Evolutionary conservation across 352 stramenopile genomes (phyloP).

Genomic region (Thraustochytrium sp.): DNA sequence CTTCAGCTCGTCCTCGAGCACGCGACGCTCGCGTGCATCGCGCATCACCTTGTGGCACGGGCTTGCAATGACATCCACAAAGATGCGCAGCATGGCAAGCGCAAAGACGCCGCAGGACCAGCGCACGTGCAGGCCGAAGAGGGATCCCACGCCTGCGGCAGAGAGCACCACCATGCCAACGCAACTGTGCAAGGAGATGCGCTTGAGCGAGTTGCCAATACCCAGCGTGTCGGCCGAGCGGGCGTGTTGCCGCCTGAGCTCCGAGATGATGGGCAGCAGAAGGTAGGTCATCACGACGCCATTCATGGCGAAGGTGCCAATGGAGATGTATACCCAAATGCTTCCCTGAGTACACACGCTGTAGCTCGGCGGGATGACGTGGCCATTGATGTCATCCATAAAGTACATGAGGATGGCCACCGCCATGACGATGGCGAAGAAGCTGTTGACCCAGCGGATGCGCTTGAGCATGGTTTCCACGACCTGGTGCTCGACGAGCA

Average conservation of each 20-base stretch:
- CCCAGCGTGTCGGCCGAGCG: background rate
- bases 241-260: background rate
- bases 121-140: background rate
- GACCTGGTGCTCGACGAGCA: background rate
- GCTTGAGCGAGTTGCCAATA: background rate
- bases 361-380: background rate
- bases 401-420: background rate
- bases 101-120: background rate
- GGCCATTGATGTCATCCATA: background rate
- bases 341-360: background rate
- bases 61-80: background rate
- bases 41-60: background rate
- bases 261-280: background rate
- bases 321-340: background rate
- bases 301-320: background rate
- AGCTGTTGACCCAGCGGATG: background rate
- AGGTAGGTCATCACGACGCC: background rate
- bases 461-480: background rate
- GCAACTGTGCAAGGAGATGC: background rate
- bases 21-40: background rate
- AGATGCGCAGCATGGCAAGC: background rate
- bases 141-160: background rate
- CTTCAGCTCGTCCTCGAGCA: background rate
- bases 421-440: background rate
- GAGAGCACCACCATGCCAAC: background rate